These are phyloP conservation scores for Maudiozyma saulgeensis DNA, from an alignment of 805 yeast genomes.

Conservation along the genomic window DNA sequence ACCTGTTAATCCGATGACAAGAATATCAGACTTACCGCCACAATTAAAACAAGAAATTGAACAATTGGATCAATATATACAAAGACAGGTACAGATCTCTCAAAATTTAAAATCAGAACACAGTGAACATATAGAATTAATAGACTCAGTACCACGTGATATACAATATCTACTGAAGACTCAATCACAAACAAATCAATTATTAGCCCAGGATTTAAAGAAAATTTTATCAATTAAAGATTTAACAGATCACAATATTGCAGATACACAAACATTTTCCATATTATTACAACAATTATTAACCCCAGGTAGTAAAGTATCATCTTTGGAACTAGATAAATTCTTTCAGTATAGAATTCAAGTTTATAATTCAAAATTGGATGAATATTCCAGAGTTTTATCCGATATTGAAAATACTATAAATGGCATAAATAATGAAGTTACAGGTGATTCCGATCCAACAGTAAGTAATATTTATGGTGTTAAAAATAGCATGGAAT, in stretches of 20 bases:
- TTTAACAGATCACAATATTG: conserved; percentile 31
- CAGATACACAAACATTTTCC: conserved; percentile 45
- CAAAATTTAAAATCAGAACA: conserved; percentile 55
- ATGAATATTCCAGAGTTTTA: conserved; percentile 39
- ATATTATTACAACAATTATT: conserved; percentile 42
- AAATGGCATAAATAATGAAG: conserved; percentile 47
- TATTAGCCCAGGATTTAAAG: conserved; percentile 41
- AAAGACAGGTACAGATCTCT: conserved; percentile 63
- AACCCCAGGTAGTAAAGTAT: conserved; percentile 47
- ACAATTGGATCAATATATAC: conserved; percentile 61
- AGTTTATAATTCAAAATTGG: conserved; percentile 34
- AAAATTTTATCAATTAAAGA: conserved; percentile 38
- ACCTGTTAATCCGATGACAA: conserved; percentile 60
- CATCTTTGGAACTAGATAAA: conserved; percentile 47
- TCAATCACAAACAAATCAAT: conserved; percentile 56
- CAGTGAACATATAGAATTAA: conserved; percentile 51
- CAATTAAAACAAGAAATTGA: conserved; percentile 58
- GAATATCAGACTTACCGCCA: conserved; percentile 67
- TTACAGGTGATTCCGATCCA: conserved; percentile 16
- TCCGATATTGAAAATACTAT: conserved; percentile 53
- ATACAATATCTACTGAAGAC: conserved; percentile 52
- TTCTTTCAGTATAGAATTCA: conserved; percentile 40
- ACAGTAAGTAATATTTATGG: neutral
- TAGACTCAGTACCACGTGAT: conserved; percentile 67
- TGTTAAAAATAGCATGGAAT: conserved; percentile 1